Evolutionary conservation across 2,329 filamentous ascomycete species (phyloP).

Genomic region (Alternaria novae-zelandiae): DNA sequence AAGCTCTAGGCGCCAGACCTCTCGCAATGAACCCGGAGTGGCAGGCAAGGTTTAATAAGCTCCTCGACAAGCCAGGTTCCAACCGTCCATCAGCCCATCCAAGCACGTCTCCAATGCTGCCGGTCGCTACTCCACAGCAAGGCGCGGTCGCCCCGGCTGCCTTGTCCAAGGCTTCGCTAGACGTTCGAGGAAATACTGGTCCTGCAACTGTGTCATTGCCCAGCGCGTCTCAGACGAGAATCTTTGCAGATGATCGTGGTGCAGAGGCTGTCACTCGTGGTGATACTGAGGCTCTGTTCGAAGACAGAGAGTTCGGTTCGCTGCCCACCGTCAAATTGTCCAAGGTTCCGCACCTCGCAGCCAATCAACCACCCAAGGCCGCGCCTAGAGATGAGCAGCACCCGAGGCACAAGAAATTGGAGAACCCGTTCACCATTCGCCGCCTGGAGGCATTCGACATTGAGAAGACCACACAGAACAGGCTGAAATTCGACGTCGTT

Average conservation of each 20-base stretch:
- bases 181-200: conserved; percentile 55
- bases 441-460: conserved; percentile 35
- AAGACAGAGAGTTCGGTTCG: conserved; percentile 57
- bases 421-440: conserved; percentile 38
- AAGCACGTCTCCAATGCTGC: conserved; percentile 31
- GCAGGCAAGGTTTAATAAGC: conserved; percentile 84
- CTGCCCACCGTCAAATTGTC: conserved; percentile 47
- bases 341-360: conserved; percentile 42
- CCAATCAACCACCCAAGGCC: conserved; percentile 37
- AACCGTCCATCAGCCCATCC: conserved; percentile 37
- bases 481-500: conserved; percentile 30
- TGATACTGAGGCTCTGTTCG: conserved; percentile 51
- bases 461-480: conserved; percentile 31
- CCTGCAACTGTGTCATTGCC: conserved; percentile 77
- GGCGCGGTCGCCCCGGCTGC: conserved; percentile 67
- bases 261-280: conserved; percentile 50
- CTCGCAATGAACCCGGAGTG: conserved; percentile 61
- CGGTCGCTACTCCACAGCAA: conserved; percentile 47
- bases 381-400: conserved; percentile 32
- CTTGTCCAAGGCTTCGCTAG: conserved; percentile 66
- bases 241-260: conserved; percentile 35
- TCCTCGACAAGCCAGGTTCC: conserved; percentile 67
- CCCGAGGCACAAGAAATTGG: conserved; percentile 29
- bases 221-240: conserved; percentile 24
- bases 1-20: conserved; percentile 44